Base-by-base conservation (phyloP, 78 protist genomes). In the Dictyostelium capitatum region DNA sequence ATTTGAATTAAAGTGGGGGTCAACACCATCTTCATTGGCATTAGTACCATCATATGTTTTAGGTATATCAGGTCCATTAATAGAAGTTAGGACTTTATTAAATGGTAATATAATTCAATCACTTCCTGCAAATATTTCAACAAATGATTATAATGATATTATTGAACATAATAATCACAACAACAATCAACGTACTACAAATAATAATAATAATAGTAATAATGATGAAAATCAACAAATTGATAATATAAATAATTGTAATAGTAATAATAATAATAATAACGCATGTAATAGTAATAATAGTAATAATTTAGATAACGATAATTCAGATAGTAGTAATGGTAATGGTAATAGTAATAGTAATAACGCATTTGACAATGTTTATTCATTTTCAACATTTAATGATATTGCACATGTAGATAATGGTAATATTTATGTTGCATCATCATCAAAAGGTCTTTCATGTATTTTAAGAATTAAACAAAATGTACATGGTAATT, bases 101-200 rank as follows among this genome's bases (percentile, higher is more conserved):
- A 85, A 85, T 46, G 92, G 92, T 23, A 75, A 72, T 30, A 85
- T 85, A 56, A 85, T 85, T 47, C 92, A 85, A 74, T 85, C 92
- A 25, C 11, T 85, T 17, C 92, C 92, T 1, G 67, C 92, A 53
- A 70, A 46, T 25, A 32, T 48, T 65, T n/a, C 50, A 19, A 6
- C 48, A 65, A 19, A 48, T 32, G 54, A 65, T 43, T 11, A 81
- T 53, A 17, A 43, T n/a, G 8, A n/a, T 32, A 65, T 10, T 23
- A 10, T 59, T 57, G 11, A 59, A 6, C 70, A 25, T 20, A 25
- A 7, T 37, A 62, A 53, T 20, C 4, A 53, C 59, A 53, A 12
- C 59, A 53, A 53, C 59, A 53, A 37, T 25, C 32, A 62, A 25
- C 70, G 28, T 62, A 32, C 23, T 25, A 15, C 11, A 12, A 70